Evolutionary conservation across 805 yeast species (phyloP).

Genomic region (Sungouiozyma intestinalis): DNA sequence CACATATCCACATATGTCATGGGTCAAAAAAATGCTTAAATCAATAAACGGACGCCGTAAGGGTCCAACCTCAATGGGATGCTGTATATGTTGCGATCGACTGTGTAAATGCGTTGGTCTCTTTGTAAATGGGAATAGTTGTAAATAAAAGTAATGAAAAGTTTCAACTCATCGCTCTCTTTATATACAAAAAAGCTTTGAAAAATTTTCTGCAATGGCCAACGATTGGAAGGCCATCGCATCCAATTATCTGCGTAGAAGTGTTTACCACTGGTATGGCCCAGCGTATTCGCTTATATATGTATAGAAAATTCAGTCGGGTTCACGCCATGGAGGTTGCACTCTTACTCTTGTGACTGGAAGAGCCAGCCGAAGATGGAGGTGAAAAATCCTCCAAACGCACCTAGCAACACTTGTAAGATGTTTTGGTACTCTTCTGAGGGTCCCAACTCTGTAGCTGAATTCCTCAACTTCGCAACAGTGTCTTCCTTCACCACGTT

Average conservation of each 20-base stretch:
- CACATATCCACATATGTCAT: slow-evolving; percentile 52
- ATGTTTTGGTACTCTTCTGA: background rate
- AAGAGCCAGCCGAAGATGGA: background rate
- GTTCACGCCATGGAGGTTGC: too few species aligned
- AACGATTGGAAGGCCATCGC: too few species aligned
- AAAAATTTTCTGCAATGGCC: background rate
- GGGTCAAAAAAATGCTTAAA: slow-evolving; percentile 35
- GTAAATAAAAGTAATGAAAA: background rate
- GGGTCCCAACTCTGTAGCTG: background rate
- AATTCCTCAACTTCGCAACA: background rate
- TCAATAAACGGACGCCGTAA: slow-evolving; percentile 36
- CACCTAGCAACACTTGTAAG: background rate
- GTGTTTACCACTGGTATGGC: too few species aligned
- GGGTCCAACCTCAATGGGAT: slow-evolving; percentile 63
- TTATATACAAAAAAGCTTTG: background rate
- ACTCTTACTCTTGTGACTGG: background rate
- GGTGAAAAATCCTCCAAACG: background rate
- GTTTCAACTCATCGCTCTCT: background rate
- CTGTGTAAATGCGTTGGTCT: slow-evolving; percentile 55
- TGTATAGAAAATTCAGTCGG: too few species aligned
- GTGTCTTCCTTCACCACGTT: background rate
- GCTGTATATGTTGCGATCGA: slow-evolving; percentile 49
- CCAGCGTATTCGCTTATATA: too few species aligned
- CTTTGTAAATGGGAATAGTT: slow-evolving; percentile 6
- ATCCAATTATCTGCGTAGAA: too few species aligned